Conservation (phyloP, 2,329 filamentous ascomycete species). For the Sclerotinia spermophila region DNA sequence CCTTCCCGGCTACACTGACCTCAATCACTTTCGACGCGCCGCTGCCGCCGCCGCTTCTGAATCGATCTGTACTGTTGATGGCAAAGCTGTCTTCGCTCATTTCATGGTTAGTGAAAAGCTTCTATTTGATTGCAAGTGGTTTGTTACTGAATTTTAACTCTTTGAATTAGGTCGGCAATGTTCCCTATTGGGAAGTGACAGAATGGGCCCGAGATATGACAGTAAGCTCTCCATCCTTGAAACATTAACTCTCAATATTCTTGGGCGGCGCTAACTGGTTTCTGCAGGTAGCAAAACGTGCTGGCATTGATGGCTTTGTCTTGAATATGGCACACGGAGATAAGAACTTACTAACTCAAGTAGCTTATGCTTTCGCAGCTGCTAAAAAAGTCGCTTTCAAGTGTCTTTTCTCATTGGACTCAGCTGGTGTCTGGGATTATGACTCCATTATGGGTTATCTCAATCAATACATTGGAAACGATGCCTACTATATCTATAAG, state of each 20-base stretch:
- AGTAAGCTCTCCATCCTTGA: background rate
- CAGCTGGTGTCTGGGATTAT: background rate
- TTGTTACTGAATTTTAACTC: background rate
- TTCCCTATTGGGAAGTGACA: background rate
- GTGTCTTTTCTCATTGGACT: background rate
- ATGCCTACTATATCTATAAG: background rate
- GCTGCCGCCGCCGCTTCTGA: background rate
- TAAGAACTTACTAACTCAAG: background rate
- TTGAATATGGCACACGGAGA: background rate
- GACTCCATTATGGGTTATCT: background rate
- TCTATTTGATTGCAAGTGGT: background rate
- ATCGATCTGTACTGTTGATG: background rate
- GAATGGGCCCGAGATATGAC: background rate
- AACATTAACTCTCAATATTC: background rate
- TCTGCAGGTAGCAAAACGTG: background rate
- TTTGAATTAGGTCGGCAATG: background rate
- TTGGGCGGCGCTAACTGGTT: background rate
- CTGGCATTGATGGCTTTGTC: background rate
- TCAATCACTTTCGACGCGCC: background rate
- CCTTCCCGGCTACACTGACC: background rate
- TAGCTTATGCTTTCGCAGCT: background rate
- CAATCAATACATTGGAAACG: background rate
- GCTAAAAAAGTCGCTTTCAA: background rate
- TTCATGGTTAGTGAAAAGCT: background rate
- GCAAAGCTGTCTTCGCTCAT: slow-evolving; percentile 5